phyloP scores from a whole-genome alignment of 2,329 filamentous ascomycete genomes.

The Aureobasidium pullulans region DNA sequence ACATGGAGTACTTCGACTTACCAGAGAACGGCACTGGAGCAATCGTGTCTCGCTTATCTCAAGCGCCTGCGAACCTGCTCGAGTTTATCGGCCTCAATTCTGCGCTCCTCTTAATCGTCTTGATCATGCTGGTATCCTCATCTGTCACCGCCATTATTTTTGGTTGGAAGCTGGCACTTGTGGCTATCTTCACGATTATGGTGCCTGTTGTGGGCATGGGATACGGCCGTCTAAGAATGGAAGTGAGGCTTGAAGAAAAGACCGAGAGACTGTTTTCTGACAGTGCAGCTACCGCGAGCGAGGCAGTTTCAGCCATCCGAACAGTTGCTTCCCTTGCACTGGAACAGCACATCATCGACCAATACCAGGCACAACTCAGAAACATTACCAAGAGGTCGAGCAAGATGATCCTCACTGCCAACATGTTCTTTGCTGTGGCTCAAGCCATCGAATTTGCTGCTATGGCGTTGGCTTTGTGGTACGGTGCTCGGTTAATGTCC shows the following conservation, averaged over 20 bases:
- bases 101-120: conserved; percentile 44
- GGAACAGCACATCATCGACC: conserved; percentile 49
- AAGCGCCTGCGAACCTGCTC: conserved; percentile 40
- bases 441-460: conserved; percentile 53
- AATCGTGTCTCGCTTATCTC: conserved; percentile 35
- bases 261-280: conserved; percentile 25
- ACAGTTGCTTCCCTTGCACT: conserved; percentile 55
- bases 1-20: conserved; percentile 36
- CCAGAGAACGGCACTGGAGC: conserved; percentile 39
- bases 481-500: conserved; percentile 26
- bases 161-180: conserved; percentile 32
- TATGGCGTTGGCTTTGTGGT: conserved; percentile 30
- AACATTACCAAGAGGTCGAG: conserved; percentile 51
- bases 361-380: conserved; percentile 48
- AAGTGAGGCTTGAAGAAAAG: conserved; percentile 25
- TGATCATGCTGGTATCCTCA: conserved; percentile 26
- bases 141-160: conserved; percentile 26
- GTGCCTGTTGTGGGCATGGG: conserved; percentile 27
- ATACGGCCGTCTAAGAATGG: conserved; percentile 28
- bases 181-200: conserved; percentile 27
- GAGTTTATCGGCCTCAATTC: conserved; percentile 38
- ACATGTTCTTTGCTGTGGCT: conserved; percentile 55
- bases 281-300: conserved; percentile 29
- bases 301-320: conserved; percentile 28
- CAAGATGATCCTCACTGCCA: conserved; percentile 51